Evolutionary conservation across 345 rosid species (phyloP).

Genomic region (Hevea brasiliensis): DNA sequence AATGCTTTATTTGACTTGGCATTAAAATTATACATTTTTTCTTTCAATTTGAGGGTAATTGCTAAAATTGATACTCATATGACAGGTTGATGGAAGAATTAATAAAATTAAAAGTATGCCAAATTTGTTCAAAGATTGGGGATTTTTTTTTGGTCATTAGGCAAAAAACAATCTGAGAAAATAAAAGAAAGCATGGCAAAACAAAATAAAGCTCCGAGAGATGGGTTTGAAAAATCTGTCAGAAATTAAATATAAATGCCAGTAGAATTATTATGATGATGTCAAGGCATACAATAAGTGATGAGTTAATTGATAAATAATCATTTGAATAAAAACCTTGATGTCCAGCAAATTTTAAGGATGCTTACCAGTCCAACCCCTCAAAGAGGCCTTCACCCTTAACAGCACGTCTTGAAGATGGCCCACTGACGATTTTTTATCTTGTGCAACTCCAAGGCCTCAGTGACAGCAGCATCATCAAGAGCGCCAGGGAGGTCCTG

Average conservation of each 20-base stretch:
- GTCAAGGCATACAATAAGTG: background rate
- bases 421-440: conserved; percentile 31
- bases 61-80: too few species aligned
- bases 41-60: too few species aligned
- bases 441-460: conserved; percentile 32
- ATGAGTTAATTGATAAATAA: background rate
- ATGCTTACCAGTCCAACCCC: conserved; percentile 31
- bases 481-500: conserved; percentile 28
- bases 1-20: too few species aligned
- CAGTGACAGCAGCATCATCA: conserved; percentile 26
- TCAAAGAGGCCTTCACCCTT: conserved; percentile 34
- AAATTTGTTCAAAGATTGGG: too few species aligned
- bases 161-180: background rate
- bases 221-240: background rate
- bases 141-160: too few species aligned
- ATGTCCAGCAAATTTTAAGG: background rate
- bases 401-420: conserved; percentile 29
- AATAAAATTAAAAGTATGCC: too few species aligned
- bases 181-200: background rate
- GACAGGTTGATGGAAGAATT: too few species aligned
- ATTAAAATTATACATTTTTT: too few species aligned
- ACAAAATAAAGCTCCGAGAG: background rate
- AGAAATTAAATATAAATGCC: background rate
- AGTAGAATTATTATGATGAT: background rate
- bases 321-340: background rate